These are phyloP conservation scores for Cyclostephanos tholiformis DNA, from an alignment of 108 stramenopile species.

Conservation along the genomic window DNA sequence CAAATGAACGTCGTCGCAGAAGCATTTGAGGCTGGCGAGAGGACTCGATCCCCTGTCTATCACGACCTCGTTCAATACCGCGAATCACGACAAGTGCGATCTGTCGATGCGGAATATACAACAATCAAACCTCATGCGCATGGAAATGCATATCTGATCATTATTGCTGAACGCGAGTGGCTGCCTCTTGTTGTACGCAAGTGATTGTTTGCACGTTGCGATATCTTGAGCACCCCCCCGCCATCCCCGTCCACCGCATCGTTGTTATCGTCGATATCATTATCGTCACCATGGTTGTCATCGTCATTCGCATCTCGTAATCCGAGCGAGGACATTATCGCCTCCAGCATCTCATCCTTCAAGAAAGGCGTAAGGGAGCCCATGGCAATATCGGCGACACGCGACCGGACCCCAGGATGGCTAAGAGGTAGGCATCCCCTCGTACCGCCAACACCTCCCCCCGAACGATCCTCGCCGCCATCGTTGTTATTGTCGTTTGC, in stretches of 20 bases:
- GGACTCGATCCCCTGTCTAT: constrained; percentile 93
- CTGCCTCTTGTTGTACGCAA: constrained; percentile 43
- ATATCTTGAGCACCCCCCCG: constrained; percentile 11
- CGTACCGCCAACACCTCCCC: constrained; percentile 10
- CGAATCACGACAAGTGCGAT: constrained; percentile 63
- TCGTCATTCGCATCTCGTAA: constrained; percentile 17
- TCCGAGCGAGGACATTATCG: constrained; percentile 71
- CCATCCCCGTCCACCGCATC: constrained; percentile 2
- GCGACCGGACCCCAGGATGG: constrained; percentile 73
- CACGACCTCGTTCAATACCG: constrained; percentile 96
- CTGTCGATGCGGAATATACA: constrained; percentile 76
- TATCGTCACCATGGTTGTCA: background rate
- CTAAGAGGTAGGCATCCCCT: constrained; percentile 65
- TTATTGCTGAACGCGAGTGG: constrained; percentile 66
- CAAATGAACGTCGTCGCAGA: constrained; percentile 89
- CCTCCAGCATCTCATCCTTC: constrained; percentile 76
- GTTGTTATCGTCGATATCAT: background rate
- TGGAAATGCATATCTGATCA: constrained; percentile 76
- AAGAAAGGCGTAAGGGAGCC: constrained; percentile 94
- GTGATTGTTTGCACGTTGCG: constrained; percentile 38
- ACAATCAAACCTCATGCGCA: constrained; percentile 92
- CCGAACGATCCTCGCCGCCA: background rate
- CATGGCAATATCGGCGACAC: constrained; percentile 87
- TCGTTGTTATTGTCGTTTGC: background rate
- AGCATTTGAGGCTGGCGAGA: constrained; percentile 89